A percentile compares a stretch with the other conserved stretches of the same genome.
Conservation (phyloP, 1,284 basidiomycete genomes). For the Cutaneotrichosporon sp. region DNA sequence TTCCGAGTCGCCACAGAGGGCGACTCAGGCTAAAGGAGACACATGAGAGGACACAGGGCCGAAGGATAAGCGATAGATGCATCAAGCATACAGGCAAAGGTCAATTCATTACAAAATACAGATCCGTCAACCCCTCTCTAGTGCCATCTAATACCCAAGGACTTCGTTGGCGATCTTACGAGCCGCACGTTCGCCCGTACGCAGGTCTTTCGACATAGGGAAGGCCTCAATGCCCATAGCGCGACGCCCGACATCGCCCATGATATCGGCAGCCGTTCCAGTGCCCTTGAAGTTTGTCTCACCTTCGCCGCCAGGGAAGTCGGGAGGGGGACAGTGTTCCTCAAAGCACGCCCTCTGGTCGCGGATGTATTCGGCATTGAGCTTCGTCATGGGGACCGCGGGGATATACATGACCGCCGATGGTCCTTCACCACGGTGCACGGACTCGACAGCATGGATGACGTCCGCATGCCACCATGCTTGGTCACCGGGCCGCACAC, state of each 20-base stretch:
- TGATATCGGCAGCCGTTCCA: slow-evolving; percentile 52
- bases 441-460: slow-evolving; percentile 65
- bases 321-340: slow-evolving; percentile 59
- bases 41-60: background rate
- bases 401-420: slow-evolving; percentile 77
- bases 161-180: slow-evolving; percentile 16
- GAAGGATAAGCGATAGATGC: background rate
- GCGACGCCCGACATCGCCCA: slow-evolving; percentile 50
- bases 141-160: too few species aligned
- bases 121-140: too few species aligned
- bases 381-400: slow-evolving; percentile 62
- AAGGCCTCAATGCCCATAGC: slow-evolving; percentile 43
- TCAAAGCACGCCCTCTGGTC: slow-evolving; percentile 59
- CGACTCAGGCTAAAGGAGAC: too few species aligned
- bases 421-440: slow-evolving; percentile 59
- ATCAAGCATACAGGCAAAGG: background rate
- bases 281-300: slow-evolving; percentile 59
- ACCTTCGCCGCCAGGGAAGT: slow-evolving; percentile 70
- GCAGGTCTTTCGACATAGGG: slow-evolving; percentile 15
- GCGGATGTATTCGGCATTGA: slow-evolving; percentile 62
- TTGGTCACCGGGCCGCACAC: slow-evolving; percentile 69
- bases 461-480: slow-evolving; percentile 78
- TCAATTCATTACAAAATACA: slow-evolving; percentile 8
- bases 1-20: too few species aligned
- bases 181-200: slow-evolving; percentile 21